Evolutionary conservation across 176 grass and related monocot species (phyloP).

Genomic region (Aechmea fasciata): DNA sequence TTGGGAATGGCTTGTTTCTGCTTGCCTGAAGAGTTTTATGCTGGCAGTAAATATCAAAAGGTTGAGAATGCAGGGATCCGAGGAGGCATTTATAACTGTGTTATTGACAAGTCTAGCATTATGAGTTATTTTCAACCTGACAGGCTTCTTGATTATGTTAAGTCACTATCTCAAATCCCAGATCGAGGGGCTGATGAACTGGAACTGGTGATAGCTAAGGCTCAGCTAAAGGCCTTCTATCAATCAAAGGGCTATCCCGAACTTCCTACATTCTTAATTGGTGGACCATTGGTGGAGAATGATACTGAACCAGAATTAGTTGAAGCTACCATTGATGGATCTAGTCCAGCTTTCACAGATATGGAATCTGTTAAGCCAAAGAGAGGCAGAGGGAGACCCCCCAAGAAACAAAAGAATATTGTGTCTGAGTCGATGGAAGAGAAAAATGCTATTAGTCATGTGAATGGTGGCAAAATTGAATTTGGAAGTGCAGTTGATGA

Average conservation of each 20-base stretch:
- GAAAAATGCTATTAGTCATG: slow-evolving; percentile 22
- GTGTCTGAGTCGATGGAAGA: slow-evolving; percentile 28
- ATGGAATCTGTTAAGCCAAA: slow-evolving; percentile 37
- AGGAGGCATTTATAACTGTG: slow-evolving; percentile 53
- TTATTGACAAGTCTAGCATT: slow-evolving; percentile 46
- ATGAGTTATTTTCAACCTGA: slow-evolving; percentile 55
- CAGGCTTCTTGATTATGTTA: slow-evolving; percentile 64
- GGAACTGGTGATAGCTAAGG: slow-evolving; percentile 52
- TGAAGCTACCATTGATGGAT: slow-evolving; percentile 31
- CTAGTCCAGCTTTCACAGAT: slow-evolving; percentile 1
- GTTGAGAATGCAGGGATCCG: slow-evolving; percentile 91
- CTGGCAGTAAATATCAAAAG: slow-evolving; percentile 41
- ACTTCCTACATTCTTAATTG: slow-evolving; percentile 58
- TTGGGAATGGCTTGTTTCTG: slow-evolving; percentile 76
- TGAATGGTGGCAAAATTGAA: slow-evolving; percentile 29
- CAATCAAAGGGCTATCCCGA: slow-evolving; percentile 60
- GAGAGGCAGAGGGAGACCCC: slow-evolving; percentile 63
- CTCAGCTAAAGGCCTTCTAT: slow-evolving; percentile 81
- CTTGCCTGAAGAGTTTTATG: slow-evolving; percentile 43
- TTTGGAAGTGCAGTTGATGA: slow-evolving; percentile 14
- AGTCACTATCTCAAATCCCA: slow-evolving; percentile 47
- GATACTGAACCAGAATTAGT: slow-evolving; percentile 20
- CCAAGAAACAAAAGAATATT: slow-evolving; percentile 51
- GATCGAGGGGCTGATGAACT: slow-evolving; percentile 46
- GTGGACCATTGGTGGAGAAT: slow-evolving; percentile 48